phyloP scores from a whole-genome alignment of 345 rosid genomes.

The Brassica cretica region DNA sequence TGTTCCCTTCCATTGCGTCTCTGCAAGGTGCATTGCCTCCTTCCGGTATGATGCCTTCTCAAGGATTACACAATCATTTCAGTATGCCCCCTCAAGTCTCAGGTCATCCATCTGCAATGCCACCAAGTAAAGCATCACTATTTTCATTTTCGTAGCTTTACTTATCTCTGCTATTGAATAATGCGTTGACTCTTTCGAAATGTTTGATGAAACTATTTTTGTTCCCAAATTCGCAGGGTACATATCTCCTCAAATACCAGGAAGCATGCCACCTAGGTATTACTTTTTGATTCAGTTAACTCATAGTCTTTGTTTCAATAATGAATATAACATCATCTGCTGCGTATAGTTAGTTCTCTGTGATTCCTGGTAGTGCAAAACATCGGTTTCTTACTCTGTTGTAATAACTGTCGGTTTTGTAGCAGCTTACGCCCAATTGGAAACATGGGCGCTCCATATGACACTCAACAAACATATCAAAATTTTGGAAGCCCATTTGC shows the following conservation, averaged over 20 bases:
- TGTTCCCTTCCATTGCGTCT: slow-evolving; percentile 79
- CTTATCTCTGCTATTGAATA: neutral
- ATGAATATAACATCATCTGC: neutral
- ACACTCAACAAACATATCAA: too few species aligned
- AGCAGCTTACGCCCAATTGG: too few species aligned
- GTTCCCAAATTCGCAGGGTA: slow-evolving; percentile 51
- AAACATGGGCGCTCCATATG: too few species aligned
- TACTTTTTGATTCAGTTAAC: neutral
- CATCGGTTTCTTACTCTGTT: too few species aligned
- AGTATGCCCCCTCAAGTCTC: slow-evolving; percentile 49
- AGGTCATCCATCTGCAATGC: slow-evolving; percentile 47
- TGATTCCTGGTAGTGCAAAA: too few species aligned
- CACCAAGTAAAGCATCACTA: slow-evolving; percentile 53
- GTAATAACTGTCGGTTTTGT: too few species aligned
- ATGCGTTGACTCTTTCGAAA: neutral
- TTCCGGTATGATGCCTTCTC: slow-evolving; percentile 55
- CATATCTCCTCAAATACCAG: slow-evolving; percentile 58
- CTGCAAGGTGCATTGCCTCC: slow-evolving; percentile 64
- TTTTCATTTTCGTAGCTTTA: neutral
- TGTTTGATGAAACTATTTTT: slow-evolving; percentile 18
- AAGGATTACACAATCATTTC: slow-evolving; percentile 48
- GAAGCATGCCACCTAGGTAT: slow-evolving; percentile 59
- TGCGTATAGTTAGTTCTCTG: too few species aligned
- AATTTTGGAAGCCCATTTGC: too few species aligned
- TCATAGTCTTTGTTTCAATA: neutral